Conservation (phyloP, 805 yeast genomes). For the Pichia ethanolica region DNA sequence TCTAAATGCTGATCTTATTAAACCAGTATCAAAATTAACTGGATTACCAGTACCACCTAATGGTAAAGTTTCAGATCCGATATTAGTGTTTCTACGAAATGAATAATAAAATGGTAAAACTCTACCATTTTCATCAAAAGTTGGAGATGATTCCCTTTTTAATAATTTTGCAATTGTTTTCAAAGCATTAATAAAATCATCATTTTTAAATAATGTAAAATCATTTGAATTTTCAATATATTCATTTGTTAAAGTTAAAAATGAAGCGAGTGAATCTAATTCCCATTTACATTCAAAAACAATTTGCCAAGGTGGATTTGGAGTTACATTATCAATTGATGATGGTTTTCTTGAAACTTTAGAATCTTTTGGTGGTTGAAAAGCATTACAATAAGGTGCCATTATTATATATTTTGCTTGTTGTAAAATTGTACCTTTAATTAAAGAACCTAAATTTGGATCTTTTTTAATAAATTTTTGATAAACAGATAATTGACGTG, state of each 20-base stretch:
- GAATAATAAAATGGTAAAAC: conserved; percentile 47
- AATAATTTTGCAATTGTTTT: conserved; percentile 45
- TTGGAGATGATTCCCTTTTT: conserved; percentile 52
- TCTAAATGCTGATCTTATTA: conserved; percentile 75
- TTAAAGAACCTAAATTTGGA: conserved; percentile 37
- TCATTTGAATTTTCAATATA: conserved; percentile 53
- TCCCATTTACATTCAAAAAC: conserved; percentile 91
- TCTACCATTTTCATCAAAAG: conserved; percentile 47
- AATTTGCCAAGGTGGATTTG: conserved; percentile 58
- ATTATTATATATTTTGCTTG: conserved; percentile 58
- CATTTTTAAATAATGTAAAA: conserved; percentile 36
- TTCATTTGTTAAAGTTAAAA: conserved; percentile 66
- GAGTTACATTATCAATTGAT: conserved; percentile 57
- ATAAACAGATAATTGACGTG: conserved; percentile 74
- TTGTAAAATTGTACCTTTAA: conserved; percentile 73
- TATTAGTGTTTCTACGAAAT: conserved; percentile 65
- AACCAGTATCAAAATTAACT: conserved; percentile 59
- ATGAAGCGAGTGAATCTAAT: conserved; percentile 78
- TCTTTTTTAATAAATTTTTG: conserved; percentile 54
- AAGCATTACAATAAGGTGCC: conserved; percentile 85
- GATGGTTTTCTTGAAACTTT: conserved; percentile 42
- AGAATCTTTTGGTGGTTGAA: conserved; percentile 68
- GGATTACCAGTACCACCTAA: conserved; percentile 81
- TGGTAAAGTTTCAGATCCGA: conserved; percentile 77
- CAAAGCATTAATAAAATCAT: conserved; percentile 53